A percentile compares a stretch with the other conserved stretches of the same genome.
These are phyloP conservation scores for Trametes coccinea DNA, from an alignment of 768 basidiomycete species.

Conservation along the genomic window DNA sequence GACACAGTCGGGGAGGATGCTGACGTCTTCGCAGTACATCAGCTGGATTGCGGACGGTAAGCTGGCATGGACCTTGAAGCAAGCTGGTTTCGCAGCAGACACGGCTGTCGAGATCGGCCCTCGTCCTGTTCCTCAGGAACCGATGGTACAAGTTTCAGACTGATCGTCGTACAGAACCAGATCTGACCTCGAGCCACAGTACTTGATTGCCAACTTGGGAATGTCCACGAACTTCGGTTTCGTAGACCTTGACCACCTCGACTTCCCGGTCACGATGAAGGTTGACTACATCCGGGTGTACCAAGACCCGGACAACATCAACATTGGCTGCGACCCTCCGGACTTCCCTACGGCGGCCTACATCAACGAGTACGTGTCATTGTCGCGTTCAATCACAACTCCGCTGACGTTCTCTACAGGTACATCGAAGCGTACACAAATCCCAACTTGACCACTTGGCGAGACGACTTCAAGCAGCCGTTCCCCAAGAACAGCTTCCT, in stretches of 20 bases:
- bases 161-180: not conserved
- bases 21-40: conserved; percentile 56
- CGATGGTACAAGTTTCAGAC: conserved; percentile 57
- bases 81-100: conserved; percentile 61
- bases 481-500: conserved; percentile 55
- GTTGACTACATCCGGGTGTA: conserved; percentile 87
- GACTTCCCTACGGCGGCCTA: conserved; percentile 76
- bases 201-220: conserved; percentile 59
- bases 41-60: conserved; percentile 71
- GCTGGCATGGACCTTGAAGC: conserved; percentile 70
- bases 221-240: conserved; percentile 63
- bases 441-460: conserved; percentile 55
- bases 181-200: conserved; percentile 32
- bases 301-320: conserved; percentile 49
- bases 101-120: conserved; percentile 58
- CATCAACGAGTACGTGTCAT: conserved; percentile 60
- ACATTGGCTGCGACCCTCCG: conserved; percentile 69
- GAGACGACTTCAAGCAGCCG: conserved; percentile 44
- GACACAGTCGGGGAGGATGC: too few relatives aligned
- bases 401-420: conserved; percentile 32
- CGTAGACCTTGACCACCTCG: conserved; percentile 55
- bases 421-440: conserved; percentile 75
- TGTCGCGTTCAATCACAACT: not conserved
- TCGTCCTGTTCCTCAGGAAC: conserved; percentile 79
- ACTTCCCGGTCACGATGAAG: conserved; percentile 59